Conservation (phyloP, 352 stramenopile genomes). For the Thalassiosira livingstoniorum region DNA sequence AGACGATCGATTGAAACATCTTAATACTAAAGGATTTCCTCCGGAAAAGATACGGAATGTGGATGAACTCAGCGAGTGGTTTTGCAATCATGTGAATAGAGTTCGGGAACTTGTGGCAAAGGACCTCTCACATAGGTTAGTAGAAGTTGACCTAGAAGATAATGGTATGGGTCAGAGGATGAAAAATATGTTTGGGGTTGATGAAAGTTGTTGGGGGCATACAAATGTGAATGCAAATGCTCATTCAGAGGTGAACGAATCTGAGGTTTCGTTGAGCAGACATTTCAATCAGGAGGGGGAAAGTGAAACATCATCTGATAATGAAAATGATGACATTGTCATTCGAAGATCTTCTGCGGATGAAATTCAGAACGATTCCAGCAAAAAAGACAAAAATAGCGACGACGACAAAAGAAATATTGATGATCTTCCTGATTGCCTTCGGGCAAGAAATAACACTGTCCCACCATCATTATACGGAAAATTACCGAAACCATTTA, state of each 20-base stretch:
- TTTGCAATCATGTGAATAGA: constrained; percentile 47
- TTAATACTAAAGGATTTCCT: constrained; percentile 32
- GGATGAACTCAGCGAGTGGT: constrained; percentile 43
- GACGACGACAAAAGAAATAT: too few relatives aligned
- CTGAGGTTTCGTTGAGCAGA: constrained; percentile 11
- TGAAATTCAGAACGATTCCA: too few relatives aligned
- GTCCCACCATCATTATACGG: constrained; percentile 17
- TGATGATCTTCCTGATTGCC: too few relatives aligned
- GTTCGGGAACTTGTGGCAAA: constrained; percentile 30
- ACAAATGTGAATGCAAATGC: constrained; percentile 43
- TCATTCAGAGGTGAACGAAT: constrained; percentile 26
- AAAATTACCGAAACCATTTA: constrained; percentile 26
- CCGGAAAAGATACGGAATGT: constrained; percentile 28
- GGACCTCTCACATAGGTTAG: constrained; percentile 33
- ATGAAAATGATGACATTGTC: too few relatives aligned
- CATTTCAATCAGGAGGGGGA: not conserved
- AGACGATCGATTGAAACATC: constrained; percentile 7
- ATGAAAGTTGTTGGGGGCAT: constrained; percentile 38
- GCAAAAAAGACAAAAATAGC: too few relatives aligned
- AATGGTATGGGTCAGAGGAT: not conserved
- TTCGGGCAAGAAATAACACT: constrained; percentile 25
- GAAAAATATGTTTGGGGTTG: constrained; percentile 41
- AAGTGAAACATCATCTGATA: too few relatives aligned
- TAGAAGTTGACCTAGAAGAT: constrained; percentile 59
- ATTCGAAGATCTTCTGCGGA: too few relatives aligned